Percentiles rank a stretch among this genome's conserved stretches.
These are phyloP conservation scores for Gonapodya sp. DNA, from an alignment of 192 early-diverging fungal species.

Conservation along the genomic window DNA sequence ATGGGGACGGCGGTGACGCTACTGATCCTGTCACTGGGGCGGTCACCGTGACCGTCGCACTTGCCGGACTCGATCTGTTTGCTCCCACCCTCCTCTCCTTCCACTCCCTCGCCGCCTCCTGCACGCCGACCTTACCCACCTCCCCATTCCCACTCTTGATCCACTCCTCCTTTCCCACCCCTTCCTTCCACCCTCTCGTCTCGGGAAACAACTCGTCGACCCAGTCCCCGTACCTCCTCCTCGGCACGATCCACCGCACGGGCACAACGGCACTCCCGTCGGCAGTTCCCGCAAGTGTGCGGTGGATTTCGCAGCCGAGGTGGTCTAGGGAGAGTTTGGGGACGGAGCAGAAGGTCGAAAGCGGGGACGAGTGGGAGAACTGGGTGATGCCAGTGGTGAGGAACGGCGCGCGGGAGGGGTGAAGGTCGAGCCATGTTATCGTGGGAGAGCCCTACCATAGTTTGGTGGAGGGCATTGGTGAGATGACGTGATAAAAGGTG, in stretches of 20 bases:
- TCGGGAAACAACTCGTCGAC: constrained; percentile 80
- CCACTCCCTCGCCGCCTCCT: constrained; percentile 37
- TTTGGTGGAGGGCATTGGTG: not conserved
- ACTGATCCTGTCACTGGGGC: not conserved
- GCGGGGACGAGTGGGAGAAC: not conserved
- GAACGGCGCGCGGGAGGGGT: not conserved
- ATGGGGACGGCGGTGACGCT: not conserved
- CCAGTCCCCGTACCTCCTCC: constrained; percentile 70
- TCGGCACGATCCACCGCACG: constrained; percentile 54
- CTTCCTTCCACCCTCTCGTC: constrained; percentile 34
- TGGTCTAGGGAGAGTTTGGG: constrained; percentile 25
- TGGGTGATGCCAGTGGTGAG: not conserved
- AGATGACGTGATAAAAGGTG: too few relatives aligned
- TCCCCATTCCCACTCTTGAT: constrained; percentile 33
- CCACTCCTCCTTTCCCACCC: constrained; percentile 51
- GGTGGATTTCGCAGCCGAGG: constrained; percentile 58
- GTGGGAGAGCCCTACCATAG: not conserved
- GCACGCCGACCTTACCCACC: constrained; percentile 34
- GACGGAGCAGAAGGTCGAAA: not conserved
- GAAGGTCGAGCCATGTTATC: not conserved
- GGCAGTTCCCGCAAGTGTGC: constrained; percentile 45
- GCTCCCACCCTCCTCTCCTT: not conserved
- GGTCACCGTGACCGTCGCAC: not conserved
- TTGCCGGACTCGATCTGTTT: not conserved
- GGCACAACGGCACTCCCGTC: constrained; percentile 56